Evolutionary conservation across 2,329 filamentous ascomycete species (phyloP), one percentile per base, ranked within the genome.

Genomic region (Fonsecaea nubica): DNA sequence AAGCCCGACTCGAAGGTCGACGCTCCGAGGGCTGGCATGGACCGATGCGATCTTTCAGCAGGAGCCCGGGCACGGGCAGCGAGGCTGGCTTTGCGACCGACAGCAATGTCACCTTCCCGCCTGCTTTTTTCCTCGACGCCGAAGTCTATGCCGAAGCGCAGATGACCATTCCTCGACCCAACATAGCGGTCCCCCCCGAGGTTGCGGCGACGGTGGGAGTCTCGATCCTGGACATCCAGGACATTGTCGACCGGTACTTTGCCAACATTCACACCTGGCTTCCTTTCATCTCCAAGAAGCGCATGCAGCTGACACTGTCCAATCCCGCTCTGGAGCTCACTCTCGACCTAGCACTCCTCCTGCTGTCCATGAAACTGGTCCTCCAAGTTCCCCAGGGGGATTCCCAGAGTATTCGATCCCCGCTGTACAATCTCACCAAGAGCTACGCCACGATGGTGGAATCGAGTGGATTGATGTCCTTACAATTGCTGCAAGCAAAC

Each of bases 301-400:
- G 70, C 13, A 61, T 71, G 64, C 45, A 70, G 13, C 21, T 71
- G 36, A 58, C 59, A 4, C 62, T 74, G 36, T 65, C 69, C 12
- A 73, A 71, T 30, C 71, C 70, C 9, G 65, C 63, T 8, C 64
- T 72, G 33, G 72, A 74, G 38, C 65, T 69, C 9, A 64, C 57
- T 3, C 63, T 71, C 9, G 73, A 77, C 65, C 59, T 73, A 4
- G 64, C 69, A 4, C 69, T 77, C n/a, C 69, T 78, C 13, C 63
- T 77, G 13, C 62, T 76, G 3, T 67, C 64, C 40, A 75, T 77
- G 72, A 75, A 74, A 62, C 68, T 78, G 5, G 62, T 75, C 50
- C 66, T 64, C 13, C 68, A 71, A 13, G 58, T 63, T 62, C 64
- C 71, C 45, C 32, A 40, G 10, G 58, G 66, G 15, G 69, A 54